Conservation (phyloP, 2,329 filamentous ascomycete genomes). For the Diplocarpon rosae region DNA sequence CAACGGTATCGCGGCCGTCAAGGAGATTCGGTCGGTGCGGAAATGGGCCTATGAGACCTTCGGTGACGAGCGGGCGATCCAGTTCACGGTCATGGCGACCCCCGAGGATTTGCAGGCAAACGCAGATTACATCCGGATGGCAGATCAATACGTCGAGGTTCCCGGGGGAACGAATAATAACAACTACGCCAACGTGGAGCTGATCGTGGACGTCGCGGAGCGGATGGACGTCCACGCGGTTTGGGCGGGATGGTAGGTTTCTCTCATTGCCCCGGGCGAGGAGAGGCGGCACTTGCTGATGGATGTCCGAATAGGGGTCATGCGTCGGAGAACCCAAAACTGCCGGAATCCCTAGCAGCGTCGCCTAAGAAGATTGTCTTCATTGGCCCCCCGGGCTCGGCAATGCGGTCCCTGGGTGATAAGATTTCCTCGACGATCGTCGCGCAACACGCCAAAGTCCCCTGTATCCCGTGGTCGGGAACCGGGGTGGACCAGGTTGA, state of each 20-base stretch:
- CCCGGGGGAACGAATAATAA: slow-evolving; percentile 99
- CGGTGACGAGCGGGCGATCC: slow-evolving; percentile 93
- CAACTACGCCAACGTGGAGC: slow-evolving; percentile 99
- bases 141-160: slow-evolving; percentile 98
- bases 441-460: slow-evolving; percentile 89
- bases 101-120: slow-evolving; percentile 96
- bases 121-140: slow-evolving; percentile 99
- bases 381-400: slow-evolving; percentile 93
- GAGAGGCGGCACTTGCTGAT: slow-evolving; percentile 7
- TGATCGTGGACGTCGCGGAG: slow-evolving; percentile 97
- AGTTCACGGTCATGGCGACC: slow-evolving; percentile 99
- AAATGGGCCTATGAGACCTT: slow-evolving; percentile 99
- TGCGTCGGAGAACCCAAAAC: slow-evolving; percentile 95
- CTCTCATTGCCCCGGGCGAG: neutral
- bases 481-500: slow-evolving; percentile 75
- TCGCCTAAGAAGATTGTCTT: slow-evolving; percentile 99
- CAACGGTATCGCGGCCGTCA: slow-evolving; percentile 98
- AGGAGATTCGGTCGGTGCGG: slow-evolving; percentile 96
- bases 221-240: slow-evolving; percentile 97
- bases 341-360: slow-evolving; percentile 89
- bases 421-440: slow-evolving; percentile 99
- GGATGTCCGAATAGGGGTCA: slow-evolving; percentile 57
- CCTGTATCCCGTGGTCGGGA: slow-evolving; percentile 99
- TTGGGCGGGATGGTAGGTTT: slow-evolving; percentile 88
- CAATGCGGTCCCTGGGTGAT: slow-evolving; percentile 97